Base-by-base conservation (phyloP, 306 rosid genomes). In the Carpinus viminea region DNA sequence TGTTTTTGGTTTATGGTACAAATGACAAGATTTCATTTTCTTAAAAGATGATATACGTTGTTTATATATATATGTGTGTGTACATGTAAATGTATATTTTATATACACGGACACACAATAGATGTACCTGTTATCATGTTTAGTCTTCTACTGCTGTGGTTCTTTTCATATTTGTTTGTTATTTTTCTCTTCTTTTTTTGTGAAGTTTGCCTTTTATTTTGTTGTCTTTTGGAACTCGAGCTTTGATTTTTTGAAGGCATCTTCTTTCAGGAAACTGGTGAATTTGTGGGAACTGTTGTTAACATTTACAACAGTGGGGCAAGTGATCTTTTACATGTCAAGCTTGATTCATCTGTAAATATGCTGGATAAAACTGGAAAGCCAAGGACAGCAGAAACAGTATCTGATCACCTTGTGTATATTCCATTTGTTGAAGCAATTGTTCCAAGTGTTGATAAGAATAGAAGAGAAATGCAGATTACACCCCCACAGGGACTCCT, bases 401-500 rank as follows among this genome's bases (percentile, higher is more conserved):
- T 84, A 59, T 91, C 93, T 48, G 82, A 50, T 80, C 97, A 90
- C 81, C 95, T 83, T 69, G 88, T 91, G 60, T 90, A 91, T 96
- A 86, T 95, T 70, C 99, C 99, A 48, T 95, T 95, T 87, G 99
- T 93, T 18, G 92, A 95, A 87, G 94, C 89, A 70, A 95, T 95
- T 77, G 98, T 95, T 85, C 99, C 99, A 78, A 82, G 88, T 81
- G 98, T 95, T 79, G 96, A 95, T 84, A 53, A 83, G 77, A 53
- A 81, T 43, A 80, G 78, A 79, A 88, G 90, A 84, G 96, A 91
- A 80, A 91, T 95, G 87, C 91, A 84, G 70, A 90, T 95, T 73
- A 88, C 90, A 61, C 99, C 99, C 0, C 99, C 97, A 76, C 93
- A 93, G 87, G 99, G 99, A 80, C 99, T 95, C 60, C 86, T 95